phyloP scores from a whole-genome alignment of 2,329 filamentous ascomycete genomes.

The Esteya vermicola region DNA sequence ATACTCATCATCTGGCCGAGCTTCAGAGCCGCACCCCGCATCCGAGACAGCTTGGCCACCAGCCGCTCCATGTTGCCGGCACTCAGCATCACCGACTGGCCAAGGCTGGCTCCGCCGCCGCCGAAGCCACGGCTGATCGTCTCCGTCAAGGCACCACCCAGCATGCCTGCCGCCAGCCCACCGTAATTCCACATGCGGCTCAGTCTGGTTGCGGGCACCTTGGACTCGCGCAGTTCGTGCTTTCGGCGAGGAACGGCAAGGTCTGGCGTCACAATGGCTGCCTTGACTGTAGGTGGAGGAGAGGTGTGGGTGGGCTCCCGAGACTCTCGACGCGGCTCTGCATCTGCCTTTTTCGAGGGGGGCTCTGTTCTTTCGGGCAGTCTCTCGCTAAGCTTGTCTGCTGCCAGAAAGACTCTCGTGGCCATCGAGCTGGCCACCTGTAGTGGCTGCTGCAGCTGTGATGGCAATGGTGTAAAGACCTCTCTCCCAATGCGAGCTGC shows the following conservation, averaged over 20 bases:
- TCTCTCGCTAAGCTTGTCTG: too few relatives aligned
- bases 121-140: constrained; percentile 68
- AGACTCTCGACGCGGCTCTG: too few relatives aligned
- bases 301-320: too few relatives aligned
- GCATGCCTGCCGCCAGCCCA: constrained; percentile 86
- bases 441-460: constrained; percentile 15
- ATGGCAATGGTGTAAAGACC: constrained; percentile 32
- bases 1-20: constrained; percentile 97
- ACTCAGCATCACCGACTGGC: constrained; percentile 76
- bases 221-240: constrained; percentile 69
- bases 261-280: too few relatives aligned
- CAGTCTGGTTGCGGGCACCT: constrained; percentile 75
- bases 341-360: too few relatives aligned
- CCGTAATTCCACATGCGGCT: constrained; percentile 90
- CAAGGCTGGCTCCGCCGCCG: constrained; percentile 41
- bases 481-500: not conserved
- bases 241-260: not conserved
- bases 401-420: too few relatives aligned
- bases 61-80: constrained; percentile 84
- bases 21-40: constrained; percentile 95
- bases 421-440: too few relatives aligned
- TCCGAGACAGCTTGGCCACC: constrained; percentile 82
- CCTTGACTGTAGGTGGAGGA: not conserved
- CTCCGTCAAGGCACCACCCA: constrained; percentile 81
- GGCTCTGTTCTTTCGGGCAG: too few relatives aligned